Evolutionary conservation across 2,329 filamentous ascomycete species (phyloP), one percentile per base, ranked within the genome.

Genomic region (Corniculantispora saksenae): DNA sequence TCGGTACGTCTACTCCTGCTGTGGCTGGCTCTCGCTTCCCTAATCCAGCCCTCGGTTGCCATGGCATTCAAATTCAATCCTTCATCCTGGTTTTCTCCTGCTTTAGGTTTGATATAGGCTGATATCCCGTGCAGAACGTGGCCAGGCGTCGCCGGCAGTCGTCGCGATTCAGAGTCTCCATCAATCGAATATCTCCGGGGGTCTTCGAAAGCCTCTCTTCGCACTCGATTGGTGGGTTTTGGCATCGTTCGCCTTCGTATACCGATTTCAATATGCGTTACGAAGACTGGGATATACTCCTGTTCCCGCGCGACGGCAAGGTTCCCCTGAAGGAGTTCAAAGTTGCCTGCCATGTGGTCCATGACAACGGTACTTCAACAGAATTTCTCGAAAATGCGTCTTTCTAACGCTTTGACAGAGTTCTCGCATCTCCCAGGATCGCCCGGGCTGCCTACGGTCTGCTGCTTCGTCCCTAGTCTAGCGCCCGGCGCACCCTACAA

Each of bases 261-360:
- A 32, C 10, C 47, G 51, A 65, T 51, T 59, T 62, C 76, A 83
- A 71, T 67, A 96, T 97, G 93, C 89, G 92, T 66, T 96, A 91
- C 82, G 86, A 92, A 70, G 88, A 92, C 72, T 96, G 92, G 93
- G 93, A 97, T 72, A 85, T 95, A 63, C 86, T 96, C 51, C 82
- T 96, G 67, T 96, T 96, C 74, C 89, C 91, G 0, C 77, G 76
- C 67, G 83, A 85, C 67, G 88, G 83, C 70, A 89, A 87, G 70
- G 75, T 90, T 15, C 93, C 93, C 1, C 77, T 94, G 63, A 91
- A 92, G 76, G 93, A 96, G 77, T 97, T 95, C 82, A 89, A 88
- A 73, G 92, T 91, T 9, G 83, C 86, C 67, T 96, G 91, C 75
- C 90, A 91, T 74, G 87, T 90, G 38, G 84, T 89, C n/a, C 79